Evolutionary conservation across 495 filamentous ascomycete species (phyloP).

Genomic region (Hyaloscypha hepaticicola): DNA sequence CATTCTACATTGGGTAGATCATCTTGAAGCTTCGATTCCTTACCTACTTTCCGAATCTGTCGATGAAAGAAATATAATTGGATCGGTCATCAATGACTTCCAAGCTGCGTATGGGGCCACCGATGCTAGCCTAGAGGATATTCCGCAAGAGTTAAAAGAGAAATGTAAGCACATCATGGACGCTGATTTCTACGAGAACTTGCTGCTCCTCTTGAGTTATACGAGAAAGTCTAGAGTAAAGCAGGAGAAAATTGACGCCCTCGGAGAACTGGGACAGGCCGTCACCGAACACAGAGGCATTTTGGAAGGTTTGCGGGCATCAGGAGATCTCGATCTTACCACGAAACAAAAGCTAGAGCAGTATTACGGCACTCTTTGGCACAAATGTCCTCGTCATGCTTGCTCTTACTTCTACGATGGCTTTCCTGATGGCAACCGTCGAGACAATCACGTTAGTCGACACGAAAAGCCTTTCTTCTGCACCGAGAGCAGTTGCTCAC

Average conservation of each 20-base stretch:
- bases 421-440: slow-evolving; percentile 33
- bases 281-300: slow-evolving; percentile 31
- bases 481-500: slow-evolving; percentile 32
- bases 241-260: slow-evolving; percentile 25
- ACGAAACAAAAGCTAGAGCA: slow-evolving; percentile 22
- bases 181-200: slow-evolving; percentile 22
- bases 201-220: slow-evolving; percentile 29
- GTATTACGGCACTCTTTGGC: slow-evolving; percentile 39
- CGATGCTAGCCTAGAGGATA: slow-evolving; percentile 5
- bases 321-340: not conserved
- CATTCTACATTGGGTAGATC: slow-evolving; percentile 39
- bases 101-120: slow-evolving; percentile 22
- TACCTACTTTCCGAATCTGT: slow-evolving; percentile 1
- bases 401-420: slow-evolving; percentile 48
- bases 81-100: slow-evolving; percentile 32
- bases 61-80: slow-evolving; percentile 8
- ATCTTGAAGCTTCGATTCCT: slow-evolving; percentile 28
- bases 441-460: slow-evolving; percentile 36
- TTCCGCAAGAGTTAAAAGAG: slow-evolving; percentile 10
- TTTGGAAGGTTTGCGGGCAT: slow-evolving; percentile 31
- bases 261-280: slow-evolving; percentile 29
- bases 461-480: slow-evolving; percentile 43
- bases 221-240: slow-evolving; percentile 31
- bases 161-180: slow-evolving; percentile 23
- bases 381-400: slow-evolving; percentile 42